Evolutionary conservation across 2,329 filamentous ascomycete genomes (phyloP), one percentile per base, ranked within the genome.

Genomic region (Orbilia brochopaga): DNA sequence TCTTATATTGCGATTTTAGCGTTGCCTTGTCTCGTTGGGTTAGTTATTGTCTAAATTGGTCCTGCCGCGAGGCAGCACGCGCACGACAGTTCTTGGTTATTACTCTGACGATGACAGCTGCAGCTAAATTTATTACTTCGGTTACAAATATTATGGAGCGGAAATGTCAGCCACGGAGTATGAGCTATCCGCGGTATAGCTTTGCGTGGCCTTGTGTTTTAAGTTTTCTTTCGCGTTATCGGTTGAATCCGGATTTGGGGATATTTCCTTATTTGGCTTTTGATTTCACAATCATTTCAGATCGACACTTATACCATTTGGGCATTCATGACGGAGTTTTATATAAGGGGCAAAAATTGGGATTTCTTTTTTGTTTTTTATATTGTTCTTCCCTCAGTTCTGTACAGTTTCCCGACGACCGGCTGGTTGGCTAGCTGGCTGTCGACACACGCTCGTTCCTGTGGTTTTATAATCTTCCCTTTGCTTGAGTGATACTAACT

Each of bases 1-100:
- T 32, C 8, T 4, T 32, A 32, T 32, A 32, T 65, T 72, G 67
- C 67, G 56, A 72, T 46, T 50, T 72, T 72, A 72, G 67, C 67
- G 67, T 55, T 32, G 67, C 64, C 57, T 42, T 64, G 35, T 58
- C 52, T 51, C 51, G 50, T 1, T 21, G 42, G 27, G 42, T 42
- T 15, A 35, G 35, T 44, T 32, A 54, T 54, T 60, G 23, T 53
- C 54, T 62, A 51, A 27, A 58, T 44, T 54, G 27, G 58, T 54
- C 59, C 54, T 59, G 53, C 66, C 59, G 40, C 52, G 40, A 23
- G 59, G 64, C 57, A 42, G 52, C 59, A 70, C 52, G 59, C 30
- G 52, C 59, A 70, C 52, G 59, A 70, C 48, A 54, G 52, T 40
- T 50, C 32, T 24, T 51, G 30, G 48, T 56, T 44, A 10, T 5